Conservation (phyloP, 2,329 filamentous ascomycete species). For the Cadophora malorum region DNA sequence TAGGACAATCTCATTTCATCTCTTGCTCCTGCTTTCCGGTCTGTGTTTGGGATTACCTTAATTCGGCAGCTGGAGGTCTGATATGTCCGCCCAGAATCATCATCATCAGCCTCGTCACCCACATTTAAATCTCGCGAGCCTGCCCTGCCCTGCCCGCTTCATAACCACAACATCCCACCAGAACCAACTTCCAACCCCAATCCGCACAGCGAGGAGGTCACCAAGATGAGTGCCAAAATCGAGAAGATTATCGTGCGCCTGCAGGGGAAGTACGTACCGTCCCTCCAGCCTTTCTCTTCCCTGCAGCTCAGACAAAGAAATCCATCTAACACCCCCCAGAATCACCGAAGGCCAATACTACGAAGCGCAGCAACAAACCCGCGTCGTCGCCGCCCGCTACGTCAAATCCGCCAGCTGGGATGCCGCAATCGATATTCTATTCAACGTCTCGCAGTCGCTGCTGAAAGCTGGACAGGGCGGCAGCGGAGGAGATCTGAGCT, state of each 20-base stretch:
- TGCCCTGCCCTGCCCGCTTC: slow-evolving; percentile 8
- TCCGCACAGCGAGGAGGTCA: not conserved
- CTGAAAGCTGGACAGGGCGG: slow-evolving; percentile 93
- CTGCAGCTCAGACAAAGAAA: not conserved
- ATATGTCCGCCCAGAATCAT: not conserved
- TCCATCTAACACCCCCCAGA: slow-evolving; percentile 51
- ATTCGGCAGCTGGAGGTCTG: no score
- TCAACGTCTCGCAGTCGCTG: slow-evolving; percentile 81
- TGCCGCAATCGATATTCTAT: slow-evolving; percentile 86
- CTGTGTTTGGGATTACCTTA: no score
- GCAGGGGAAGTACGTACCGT: slow-evolving; percentile 71
- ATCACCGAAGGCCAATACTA: slow-evolving; percentile 94
- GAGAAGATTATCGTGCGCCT: slow-evolving; percentile 77
- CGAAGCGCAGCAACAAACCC: slow-evolving; percentile 97
- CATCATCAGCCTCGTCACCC: slow-evolving; percentile 6
- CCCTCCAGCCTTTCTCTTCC: not conserved
- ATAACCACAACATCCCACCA: not conserved
- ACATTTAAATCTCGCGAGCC: not conserved
- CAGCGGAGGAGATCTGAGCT: slow-evolving; percentile 86
- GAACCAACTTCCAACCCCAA: not conserved
- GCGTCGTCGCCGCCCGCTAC: slow-evolving; percentile 92
- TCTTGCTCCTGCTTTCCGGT: no score
- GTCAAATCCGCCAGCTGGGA: slow-evolving; percentile 85
- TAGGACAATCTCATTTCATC: no score
- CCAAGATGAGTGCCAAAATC: slow-evolving; percentile 59